Evolutionary conservation across 805 yeast species (phyloP).

Genomic region (Wickerhamomyces sydowiorum): DNA sequence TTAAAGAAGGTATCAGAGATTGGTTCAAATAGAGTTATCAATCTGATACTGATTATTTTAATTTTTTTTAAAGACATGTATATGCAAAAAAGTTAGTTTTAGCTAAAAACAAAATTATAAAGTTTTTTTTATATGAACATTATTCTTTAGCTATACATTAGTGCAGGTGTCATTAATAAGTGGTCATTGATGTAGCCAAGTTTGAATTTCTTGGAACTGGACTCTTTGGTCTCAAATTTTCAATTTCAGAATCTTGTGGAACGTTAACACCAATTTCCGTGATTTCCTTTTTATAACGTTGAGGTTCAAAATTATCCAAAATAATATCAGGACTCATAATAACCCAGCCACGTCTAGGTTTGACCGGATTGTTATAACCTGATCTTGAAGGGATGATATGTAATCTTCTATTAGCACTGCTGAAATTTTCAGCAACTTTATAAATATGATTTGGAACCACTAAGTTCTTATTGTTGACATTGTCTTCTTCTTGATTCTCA

Average conservation of each 20-base stretch:
- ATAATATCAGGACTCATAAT: conserved; percentile 80
- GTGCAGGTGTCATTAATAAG: not conserved
- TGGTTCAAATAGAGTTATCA: conserved; percentile 56
- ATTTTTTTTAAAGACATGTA: not conserved
- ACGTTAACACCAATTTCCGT: conserved; percentile 44
- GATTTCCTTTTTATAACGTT: conserved; percentile 38
- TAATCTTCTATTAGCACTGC: conserved; percentile 72
- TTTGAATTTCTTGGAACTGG: conserved; percentile 36
- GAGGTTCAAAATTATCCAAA: conserved; percentile 59
- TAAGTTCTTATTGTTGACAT: conserved; percentile 29
- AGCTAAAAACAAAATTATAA: too few relatives aligned
- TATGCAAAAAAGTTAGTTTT: not conserved
- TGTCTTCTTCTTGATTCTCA: conserved; percentile 42
- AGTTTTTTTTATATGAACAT: too few relatives aligned
- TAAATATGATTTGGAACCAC: conserved; percentile 75
- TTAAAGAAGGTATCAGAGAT: conserved; percentile 40
- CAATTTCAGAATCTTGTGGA: conserved; percentile 70
- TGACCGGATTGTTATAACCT: conserved; percentile 58
- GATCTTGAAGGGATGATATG: conserved; percentile 78
- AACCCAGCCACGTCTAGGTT: conserved; percentile 85
- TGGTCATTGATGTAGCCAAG: not conserved
- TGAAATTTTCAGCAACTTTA: conserved; percentile 81
- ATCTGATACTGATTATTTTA: too few relatives aligned
- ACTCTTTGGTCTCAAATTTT: conserved; percentile 76
- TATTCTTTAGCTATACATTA: not conserved